phyloP scores from a whole-genome alignment of 2,329 filamentous ascomycete species.

The Fusarium subglutinans region DNA sequence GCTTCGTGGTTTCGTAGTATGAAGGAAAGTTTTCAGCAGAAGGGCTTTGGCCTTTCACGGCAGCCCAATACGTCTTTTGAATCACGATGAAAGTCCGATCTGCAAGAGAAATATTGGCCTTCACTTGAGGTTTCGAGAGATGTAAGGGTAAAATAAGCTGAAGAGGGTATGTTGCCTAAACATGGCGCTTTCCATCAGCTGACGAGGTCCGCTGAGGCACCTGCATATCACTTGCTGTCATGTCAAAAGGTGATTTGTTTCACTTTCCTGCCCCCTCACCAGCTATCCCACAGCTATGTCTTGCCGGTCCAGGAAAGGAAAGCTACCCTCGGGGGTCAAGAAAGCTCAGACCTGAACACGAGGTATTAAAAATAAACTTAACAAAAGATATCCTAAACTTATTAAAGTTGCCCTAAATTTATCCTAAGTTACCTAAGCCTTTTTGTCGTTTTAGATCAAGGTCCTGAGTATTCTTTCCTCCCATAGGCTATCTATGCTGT shows the following conservation, averaged over 20 bases:
- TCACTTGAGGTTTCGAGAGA: background rate
- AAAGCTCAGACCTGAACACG: too few species aligned
- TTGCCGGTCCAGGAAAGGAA: background rate
- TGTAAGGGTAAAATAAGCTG: background rate
- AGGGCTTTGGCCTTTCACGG: background rate
- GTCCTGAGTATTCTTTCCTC: too few species aligned
- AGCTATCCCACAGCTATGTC: rapidly evolving
- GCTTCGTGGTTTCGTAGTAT: background rate
- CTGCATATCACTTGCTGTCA: background rate
- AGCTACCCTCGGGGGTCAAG: too few species aligned
- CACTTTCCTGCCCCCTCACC: background rate
- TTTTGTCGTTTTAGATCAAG: too few species aligned
- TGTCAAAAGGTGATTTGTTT: background rate
- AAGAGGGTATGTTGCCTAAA: background rate
- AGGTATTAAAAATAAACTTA: too few species aligned
- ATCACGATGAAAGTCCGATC: too few species aligned
- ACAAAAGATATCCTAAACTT: too few species aligned
- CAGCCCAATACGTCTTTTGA: too few species aligned
- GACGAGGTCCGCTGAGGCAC: background rate
- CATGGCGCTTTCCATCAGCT: background rate
- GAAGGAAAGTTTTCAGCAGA: background rate
- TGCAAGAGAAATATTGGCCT: too few species aligned
- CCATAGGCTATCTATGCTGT: too few species aligned
- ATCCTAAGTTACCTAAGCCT: too few species aligned
- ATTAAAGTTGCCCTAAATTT: too few species aligned